phyloP scores from a whole-genome alignment of 2,329 filamentous ascomycete species.

The Gnomoniopsis smithogilvyi region DNA sequence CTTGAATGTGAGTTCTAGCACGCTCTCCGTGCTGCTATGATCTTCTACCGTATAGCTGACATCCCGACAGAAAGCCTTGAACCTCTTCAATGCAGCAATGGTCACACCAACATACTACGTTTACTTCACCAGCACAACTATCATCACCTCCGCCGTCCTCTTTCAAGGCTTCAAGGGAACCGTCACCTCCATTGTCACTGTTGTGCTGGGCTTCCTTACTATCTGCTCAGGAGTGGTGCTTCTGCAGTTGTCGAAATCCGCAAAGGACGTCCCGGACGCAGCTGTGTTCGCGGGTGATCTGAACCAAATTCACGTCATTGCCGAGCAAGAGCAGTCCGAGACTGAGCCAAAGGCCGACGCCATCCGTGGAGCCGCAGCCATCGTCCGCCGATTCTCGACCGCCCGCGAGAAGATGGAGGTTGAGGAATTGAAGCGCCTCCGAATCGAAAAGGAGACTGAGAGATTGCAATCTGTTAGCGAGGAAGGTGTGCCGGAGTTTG shows the following conservation, averaged over 20 bases:
- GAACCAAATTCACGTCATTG: conserved; percentile 92
- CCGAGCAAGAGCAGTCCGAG: conserved; percentile 93
- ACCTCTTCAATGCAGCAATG: conserved; percentile 92
- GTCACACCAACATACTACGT: conserved; percentile 99
- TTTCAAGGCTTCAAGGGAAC: conserved; percentile 94
- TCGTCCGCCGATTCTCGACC: conserved; percentile 77
- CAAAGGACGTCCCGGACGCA: conserved; percentile 93
- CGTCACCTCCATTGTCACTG: conserved; percentile 73
- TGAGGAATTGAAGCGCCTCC: conserved; percentile 73
- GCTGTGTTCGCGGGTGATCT: conserved; percentile 91
- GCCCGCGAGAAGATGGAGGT: conserved; percentile 75
- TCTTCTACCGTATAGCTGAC: conserved; percentile 27
- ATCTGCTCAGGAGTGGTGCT: conserved; percentile 93
- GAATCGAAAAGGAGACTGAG: conserved; percentile 72
- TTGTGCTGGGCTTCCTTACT: conserved; percentile 88
- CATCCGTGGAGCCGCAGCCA: conserved; percentile 84
- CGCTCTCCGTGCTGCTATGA: neutral
- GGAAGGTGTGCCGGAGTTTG: conserved; percentile 65
- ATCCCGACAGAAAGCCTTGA: conserved; percentile 81
- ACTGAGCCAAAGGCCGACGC: conserved; percentile 94
- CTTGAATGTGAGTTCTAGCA: conserved; percentile 70
- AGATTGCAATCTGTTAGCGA: conserved; percentile 73
- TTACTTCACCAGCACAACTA: conserved; percentile 94
- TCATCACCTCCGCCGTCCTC: conserved; percentile 87
- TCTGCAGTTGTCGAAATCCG: conserved; percentile 94